Conservation (phyloP, 2,329 filamentous ascomycete species). For the Chaetomiaceae sp. region DNA sequence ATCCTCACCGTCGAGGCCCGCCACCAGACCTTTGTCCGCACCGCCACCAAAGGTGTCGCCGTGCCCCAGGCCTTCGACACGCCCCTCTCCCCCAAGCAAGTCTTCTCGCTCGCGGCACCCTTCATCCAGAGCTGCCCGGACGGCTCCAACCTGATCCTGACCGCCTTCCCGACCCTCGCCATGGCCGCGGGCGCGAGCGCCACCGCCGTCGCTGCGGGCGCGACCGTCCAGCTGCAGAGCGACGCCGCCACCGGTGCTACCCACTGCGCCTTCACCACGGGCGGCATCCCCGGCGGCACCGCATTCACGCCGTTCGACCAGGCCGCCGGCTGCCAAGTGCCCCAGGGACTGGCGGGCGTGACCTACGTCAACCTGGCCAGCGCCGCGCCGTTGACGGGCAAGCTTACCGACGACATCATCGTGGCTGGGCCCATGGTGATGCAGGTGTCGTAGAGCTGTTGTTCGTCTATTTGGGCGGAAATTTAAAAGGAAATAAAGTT, state of each 20-base stretch:
- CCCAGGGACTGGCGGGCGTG: conserved; percentile 57
- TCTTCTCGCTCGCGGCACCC: conserved; percentile 68
- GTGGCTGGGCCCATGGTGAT: conserved; percentile 61
- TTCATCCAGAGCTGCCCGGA: conserved; percentile 69
- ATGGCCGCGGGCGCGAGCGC: conserved; percentile 43
- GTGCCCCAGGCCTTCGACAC: conserved; percentile 67
- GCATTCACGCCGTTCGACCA: conserved; percentile 54
- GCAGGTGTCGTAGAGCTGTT: conserved; percentile 42
- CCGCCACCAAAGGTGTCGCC: conserved; percentile 51
- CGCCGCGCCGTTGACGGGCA: conserved; percentile 43
- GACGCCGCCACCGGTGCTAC: conserved; percentile 46
- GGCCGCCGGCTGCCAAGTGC: conserved; percentile 54
- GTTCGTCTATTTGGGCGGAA: too few species aligned
- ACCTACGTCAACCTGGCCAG: conserved; percentile 64
- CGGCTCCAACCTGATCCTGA: conserved; percentile 59
- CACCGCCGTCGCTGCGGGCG: conserved; percentile 37
- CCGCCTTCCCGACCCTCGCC: conserved; percentile 55
- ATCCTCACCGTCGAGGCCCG: conserved; percentile 71
- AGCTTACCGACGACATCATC: conserved; percentile 57
- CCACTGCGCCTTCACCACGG: conserved; percentile 64
- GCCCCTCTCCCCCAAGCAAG: conserved; percentile 60
- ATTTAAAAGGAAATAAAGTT: too few species aligned
- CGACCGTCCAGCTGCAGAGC: conserved; percentile 45
- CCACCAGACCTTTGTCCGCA: conserved; percentile 68
- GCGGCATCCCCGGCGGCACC: conserved; percentile 52